phyloP scores from a whole-genome alignment of 768 basidiomycete genomes.

The Pulveroboletus frians region DNA sequence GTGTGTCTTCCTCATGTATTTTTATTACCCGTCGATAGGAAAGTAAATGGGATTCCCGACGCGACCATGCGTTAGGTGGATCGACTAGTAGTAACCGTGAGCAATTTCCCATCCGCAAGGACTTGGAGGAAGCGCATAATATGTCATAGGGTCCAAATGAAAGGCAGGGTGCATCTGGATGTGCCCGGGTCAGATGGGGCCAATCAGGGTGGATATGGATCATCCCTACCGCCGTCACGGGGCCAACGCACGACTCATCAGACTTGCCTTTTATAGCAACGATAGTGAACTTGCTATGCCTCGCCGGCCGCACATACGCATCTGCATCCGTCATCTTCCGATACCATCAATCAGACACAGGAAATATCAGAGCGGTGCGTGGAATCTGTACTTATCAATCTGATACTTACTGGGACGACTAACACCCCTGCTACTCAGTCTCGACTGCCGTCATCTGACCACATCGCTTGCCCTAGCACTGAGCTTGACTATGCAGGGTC shows the following conservation, averaged over 20 bases:
- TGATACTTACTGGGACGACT: neutral
- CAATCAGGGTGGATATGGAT: too few relatives aligned
- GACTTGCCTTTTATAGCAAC: neutral
- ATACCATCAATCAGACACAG: constrained; percentile 4
- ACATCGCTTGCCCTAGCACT: too few relatives aligned
- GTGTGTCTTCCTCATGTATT: constrained; percentile 13
- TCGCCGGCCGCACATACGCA: neutral
- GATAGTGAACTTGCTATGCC: neutral
- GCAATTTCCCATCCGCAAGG: neutral
- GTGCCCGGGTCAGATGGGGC: neutral
- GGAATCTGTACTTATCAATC: constrained; percentile 9
- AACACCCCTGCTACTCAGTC: too few relatives aligned
- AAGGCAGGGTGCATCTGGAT: neutral
- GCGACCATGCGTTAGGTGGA: neutral
- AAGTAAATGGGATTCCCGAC: constrained; percentile 6
- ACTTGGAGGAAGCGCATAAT: neutral
- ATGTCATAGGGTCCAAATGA: constrained; percentile 17
- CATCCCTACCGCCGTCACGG: too few relatives aligned
- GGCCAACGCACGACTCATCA: too few relatives aligned
- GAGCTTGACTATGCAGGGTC: too few relatives aligned
- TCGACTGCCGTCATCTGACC: too few relatives aligned
- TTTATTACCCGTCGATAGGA: neutral
- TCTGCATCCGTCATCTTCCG: neutral
- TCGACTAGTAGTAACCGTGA: constrained; percentile 1
- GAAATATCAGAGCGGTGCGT: neutral